Evolutionary conservation across 192 early-diverging fungal genomes (phyloP).

Genomic region (Coemansia guatemalensis): DNA sequence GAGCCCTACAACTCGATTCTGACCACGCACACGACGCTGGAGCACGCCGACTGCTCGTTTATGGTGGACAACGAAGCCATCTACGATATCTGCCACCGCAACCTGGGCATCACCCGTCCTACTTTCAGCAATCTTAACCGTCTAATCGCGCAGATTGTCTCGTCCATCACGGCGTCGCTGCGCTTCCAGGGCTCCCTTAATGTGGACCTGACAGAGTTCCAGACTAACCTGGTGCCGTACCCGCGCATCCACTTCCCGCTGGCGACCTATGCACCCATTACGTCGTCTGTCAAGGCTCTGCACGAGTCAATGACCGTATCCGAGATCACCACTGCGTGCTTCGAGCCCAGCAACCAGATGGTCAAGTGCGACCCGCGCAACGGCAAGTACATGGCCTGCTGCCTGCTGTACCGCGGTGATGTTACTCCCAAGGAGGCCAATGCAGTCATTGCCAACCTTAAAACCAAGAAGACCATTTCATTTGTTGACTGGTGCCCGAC

Average conservation of each 20-base stretch:
- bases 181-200: slow-evolving; percentile 99
- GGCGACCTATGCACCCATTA: slow-evolving; percentile 95
- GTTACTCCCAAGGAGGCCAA: slow-evolving; percentile 98
- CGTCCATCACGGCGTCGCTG: slow-evolving; percentile 98
- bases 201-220: slow-evolving; percentile 99
- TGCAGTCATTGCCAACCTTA: slow-evolving; percentile 84
- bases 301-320: slow-evolving; percentile 95
- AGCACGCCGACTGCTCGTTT: slow-evolving; percentile 99
- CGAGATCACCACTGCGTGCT: slow-evolving; percentile 96
- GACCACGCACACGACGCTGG: slow-evolving; percentile 98
- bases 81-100: slow-evolving; percentile 98
- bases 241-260: slow-evolving; percentile 99
- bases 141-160: slow-evolving; percentile 97
- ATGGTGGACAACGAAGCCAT: slow-evolving; percentile 99
- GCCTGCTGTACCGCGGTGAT: slow-evolving; percentile 98
- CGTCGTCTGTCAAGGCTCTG: slow-evolving; percentile 92
- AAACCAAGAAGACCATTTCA: slow-evolving; percentile 94
- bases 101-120: slow-evolving; percentile 95
- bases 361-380: slow-evolving; percentile 97
- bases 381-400: slow-evolving; percentile 99
- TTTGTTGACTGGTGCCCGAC: slow-evolving; percentile 99
- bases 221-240: slow-evolving; percentile 99
- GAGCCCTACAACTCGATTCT: slow-evolving; percentile 99
- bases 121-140: slow-evolving; percentile 98
- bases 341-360: slow-evolving; percentile 99